phyloP scores from a whole-genome alignment of 1,284 basidiomycete species.

The Stereum hirsutum region DNA sequence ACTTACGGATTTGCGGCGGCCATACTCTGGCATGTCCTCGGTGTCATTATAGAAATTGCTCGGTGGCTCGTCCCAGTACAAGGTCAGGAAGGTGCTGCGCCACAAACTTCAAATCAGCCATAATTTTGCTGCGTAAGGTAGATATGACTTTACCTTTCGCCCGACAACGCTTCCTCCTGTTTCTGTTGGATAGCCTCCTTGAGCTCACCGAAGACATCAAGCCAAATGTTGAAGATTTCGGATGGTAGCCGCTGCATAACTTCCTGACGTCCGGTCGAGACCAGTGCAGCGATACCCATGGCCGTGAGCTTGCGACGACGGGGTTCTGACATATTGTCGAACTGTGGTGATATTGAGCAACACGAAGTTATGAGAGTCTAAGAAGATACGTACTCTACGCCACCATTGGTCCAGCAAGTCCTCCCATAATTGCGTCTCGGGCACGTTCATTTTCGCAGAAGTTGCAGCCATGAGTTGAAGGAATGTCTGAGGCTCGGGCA shows the following conservation, averaged over 20 bases:
- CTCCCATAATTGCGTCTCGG: conserved; percentile 52
- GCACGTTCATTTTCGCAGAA: conserved; percentile 33
- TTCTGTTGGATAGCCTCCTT: conserved; percentile 53
- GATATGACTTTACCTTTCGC: neutral
- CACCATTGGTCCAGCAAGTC: conserved; percentile 72
- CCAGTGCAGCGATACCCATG: conserved; percentile 64
- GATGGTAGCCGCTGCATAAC: conserved; percentile 61
- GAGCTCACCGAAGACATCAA: conserved; percentile 84
- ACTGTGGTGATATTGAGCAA: conserved; percentile 33
- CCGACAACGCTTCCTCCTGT: conserved; percentile 26
- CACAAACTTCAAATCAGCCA: neutral
- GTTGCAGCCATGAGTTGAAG: conserved; percentile 56
- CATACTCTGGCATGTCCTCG: conserved; percentile 60
- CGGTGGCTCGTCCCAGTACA: conserved; percentile 61
- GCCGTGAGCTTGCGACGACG: conserved; percentile 66
- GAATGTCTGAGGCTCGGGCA: conserved; percentile 57
- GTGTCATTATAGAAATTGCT: conserved; percentile 44
- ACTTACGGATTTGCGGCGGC: conserved; percentile 56
- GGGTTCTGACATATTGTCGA: conserved; percentile 78
- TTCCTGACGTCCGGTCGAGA: conserved; percentile 59
- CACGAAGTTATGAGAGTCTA: neutral
- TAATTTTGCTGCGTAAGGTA: neutral
- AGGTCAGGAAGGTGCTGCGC: conserved; percentile 24
- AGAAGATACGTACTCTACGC: conserved; percentile 43
- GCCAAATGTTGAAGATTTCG: conserved; percentile 83